Percentiles rank a stretch among this genome's conserved stretches.
Conservation (phyloP, 176 grass and related monocot species). For the Bromus sterilis region DNA sequence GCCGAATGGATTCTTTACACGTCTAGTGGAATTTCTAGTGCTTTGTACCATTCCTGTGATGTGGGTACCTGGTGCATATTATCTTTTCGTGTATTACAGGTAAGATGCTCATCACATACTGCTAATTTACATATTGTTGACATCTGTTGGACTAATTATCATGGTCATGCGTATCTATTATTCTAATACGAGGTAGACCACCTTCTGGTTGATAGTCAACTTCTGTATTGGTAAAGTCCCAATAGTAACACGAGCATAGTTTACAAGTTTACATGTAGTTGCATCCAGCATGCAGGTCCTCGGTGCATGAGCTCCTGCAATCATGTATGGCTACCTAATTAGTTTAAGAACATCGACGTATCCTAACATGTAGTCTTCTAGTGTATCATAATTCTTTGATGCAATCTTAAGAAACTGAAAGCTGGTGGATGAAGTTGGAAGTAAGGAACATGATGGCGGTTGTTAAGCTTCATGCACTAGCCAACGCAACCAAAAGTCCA, state of each 20-base stretch:
- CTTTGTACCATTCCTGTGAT: slow-evolving; percentile 93
- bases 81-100: slow-evolving; percentile 87
- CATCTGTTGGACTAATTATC: not conserved
- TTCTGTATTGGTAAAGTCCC: not conserved
- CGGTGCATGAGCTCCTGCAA: not conserved
- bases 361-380: not conserved
- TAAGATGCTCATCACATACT: slow-evolving; percentile 18
- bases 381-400: not conserved
- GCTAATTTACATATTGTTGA: slow-evolving; percentile 1
- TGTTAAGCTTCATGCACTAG: no score
- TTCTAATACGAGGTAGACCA: not conserved
- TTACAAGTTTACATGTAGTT: not conserved
- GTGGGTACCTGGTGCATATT: slow-evolving; percentile 92
- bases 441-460: not conserved
- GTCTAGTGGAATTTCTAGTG: slow-evolving; percentile 91
- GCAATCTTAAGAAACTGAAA: not conserved
- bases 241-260: not conserved
- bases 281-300: not conserved
- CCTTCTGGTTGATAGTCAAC: not conserved
- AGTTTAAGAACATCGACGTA: not conserved
- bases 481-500: no score
- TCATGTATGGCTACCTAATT: not conserved
- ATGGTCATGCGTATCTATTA: not conserved
- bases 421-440: not conserved
- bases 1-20: slow-evolving; percentile 96